Percentiles rank a stretch among this genome's conserved stretches.
Evolutionary conservation across 2,329 filamentous ascomycete species (phyloP).

Genomic region (Aspergillus viridinutans): DNA sequence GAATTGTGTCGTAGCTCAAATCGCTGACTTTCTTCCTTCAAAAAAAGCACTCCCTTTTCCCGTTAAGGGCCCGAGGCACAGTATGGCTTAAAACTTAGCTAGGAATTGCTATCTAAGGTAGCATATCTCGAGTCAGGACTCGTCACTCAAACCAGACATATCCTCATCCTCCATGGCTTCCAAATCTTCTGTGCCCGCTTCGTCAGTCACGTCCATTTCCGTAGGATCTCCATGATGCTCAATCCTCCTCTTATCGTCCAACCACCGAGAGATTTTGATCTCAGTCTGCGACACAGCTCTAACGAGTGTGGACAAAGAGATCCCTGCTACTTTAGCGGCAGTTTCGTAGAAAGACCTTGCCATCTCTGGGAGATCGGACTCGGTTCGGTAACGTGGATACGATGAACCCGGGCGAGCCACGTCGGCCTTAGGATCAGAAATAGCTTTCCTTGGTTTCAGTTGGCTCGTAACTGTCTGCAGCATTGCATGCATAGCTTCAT

Average conservation of each 20-base stretch:
- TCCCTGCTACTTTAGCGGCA: constrained; percentile 47
- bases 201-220: constrained; percentile 13
- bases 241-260: constrained; percentile 31
- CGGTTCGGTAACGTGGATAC: constrained; percentile 48
- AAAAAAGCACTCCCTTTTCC: neutral
- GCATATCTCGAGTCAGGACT: neutral
- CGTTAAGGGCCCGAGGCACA: neutral
- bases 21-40: neutral
- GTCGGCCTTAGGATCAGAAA: constrained; percentile 33
- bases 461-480: constrained; percentile 42
- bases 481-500: constrained; percentile 31
- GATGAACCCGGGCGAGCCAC: constrained; percentile 46
- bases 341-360: constrained; percentile 49
- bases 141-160: constrained; percentile 7
- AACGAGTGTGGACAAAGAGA: constrained; percentile 49
- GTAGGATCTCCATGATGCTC: constrained; percentile 21
- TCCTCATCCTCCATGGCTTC: constrained; percentile 16
- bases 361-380: constrained; percentile 44
- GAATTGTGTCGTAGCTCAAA: neutral
- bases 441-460: constrained; percentile 36
- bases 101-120: neutral
- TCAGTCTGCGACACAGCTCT: constrained; percentile 50
- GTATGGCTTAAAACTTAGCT: neutral
- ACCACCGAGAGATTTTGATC: constrained; percentile 37
- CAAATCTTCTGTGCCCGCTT: constrained; percentile 14